Percentiles rank a stretch among this genome's conserved stretches.
Conservation (phyloP, 768 basidiomycete genomes). For the Lactarius vividus region DNA sequence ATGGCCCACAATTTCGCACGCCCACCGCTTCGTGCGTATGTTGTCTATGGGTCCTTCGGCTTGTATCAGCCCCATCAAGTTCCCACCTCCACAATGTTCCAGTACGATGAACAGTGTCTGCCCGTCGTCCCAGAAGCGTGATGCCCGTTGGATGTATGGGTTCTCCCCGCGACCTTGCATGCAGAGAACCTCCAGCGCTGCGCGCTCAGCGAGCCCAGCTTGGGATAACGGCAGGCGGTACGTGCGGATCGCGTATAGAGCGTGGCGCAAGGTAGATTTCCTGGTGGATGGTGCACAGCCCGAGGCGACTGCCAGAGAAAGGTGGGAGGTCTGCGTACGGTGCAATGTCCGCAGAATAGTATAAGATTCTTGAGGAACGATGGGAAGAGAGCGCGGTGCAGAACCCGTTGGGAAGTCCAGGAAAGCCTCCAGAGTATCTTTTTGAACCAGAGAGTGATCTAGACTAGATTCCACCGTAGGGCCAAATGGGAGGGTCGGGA, state of each 20-base stretch:
- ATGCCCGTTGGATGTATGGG: constrained; percentile 23
- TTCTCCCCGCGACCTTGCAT: constrained; percentile 1
- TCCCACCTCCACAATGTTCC: constrained; percentile 25
- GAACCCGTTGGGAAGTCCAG: neutral
- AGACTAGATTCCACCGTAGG: neutral
- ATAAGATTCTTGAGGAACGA: constrained; percentile 17
- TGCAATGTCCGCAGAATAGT: constrained; percentile 26
- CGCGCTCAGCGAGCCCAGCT: constrained; percentile 18
- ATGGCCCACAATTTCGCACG: constrained; percentile 23
- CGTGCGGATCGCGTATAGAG: constrained; percentile 26
- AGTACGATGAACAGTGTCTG: constrained; percentile 23
- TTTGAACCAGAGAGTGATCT: neutral
- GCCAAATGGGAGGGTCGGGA: constrained; percentile 13
- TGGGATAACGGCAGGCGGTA: constrained; percentile 22
- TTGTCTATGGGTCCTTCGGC: constrained; percentile 18
- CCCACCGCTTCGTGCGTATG: constrained; percentile 19
- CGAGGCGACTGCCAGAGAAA: constrained; percentile 23
- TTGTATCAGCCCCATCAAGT: constrained; percentile 21
- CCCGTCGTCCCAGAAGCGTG: constrained; percentile 27
- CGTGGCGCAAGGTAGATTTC: constrained; percentile 19
- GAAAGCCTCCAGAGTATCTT: neutral
- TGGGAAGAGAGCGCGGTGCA: neutral
- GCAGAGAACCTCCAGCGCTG: constrained; percentile 18
- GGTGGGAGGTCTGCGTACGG: constrained; percentile 20
- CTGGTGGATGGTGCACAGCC: constrained; percentile 12